Base-by-base conservation (phyloP, 2,329 filamentous ascomycete genomes). In the Didymella glomerata region DNA sequence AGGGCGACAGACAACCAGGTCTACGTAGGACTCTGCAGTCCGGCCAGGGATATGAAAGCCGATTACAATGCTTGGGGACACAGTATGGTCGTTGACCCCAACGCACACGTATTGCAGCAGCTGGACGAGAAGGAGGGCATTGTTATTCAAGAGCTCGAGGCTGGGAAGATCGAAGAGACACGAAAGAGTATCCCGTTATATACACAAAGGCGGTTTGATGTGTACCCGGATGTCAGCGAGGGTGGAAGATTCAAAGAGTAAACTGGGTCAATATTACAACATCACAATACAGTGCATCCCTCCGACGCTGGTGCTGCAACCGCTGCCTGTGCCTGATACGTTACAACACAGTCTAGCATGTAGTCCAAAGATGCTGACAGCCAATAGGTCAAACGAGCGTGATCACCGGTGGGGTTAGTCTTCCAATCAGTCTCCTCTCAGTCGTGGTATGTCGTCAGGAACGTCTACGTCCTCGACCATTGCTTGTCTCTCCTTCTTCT, bases 1-100 rank as follows among this genome's bases (percentile, higher is more conserved):
- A 84, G 95, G 62, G 95, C 94, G 5, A 85, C 96, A 68, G 94
- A 99, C 74, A 98, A 98, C 75, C 93, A 99, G 82, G 82, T 96
- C 10, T 98, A 96, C 77, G 93, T 98, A 13, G 95, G 88, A 32
- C 80, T 99, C 76, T 99, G 95, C 80, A 95, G 91, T 74, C 95
- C 95, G 0, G 93, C 94, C 30, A 84, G 94, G 61, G 92, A 96
- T 77, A 83, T 88, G 82, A 73, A 77, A 41, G 91, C 92, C 0
- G 83, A 84, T 6, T 99, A 99, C 76, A 88, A 93, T 72, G 94
- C 95, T 1, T 99, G 89, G 85, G 95, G 95, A 0, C 95, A 99
- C 77, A 96, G 90, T 68, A 82, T 97, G 82, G 83, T 98, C 54
- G 89, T 90, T 7, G 92, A 97, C 75, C 94, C 95, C 1, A 91